Base-by-base conservation (phyloP, 352 stramenopile species). In the Plasmopara viticola region DNA sequence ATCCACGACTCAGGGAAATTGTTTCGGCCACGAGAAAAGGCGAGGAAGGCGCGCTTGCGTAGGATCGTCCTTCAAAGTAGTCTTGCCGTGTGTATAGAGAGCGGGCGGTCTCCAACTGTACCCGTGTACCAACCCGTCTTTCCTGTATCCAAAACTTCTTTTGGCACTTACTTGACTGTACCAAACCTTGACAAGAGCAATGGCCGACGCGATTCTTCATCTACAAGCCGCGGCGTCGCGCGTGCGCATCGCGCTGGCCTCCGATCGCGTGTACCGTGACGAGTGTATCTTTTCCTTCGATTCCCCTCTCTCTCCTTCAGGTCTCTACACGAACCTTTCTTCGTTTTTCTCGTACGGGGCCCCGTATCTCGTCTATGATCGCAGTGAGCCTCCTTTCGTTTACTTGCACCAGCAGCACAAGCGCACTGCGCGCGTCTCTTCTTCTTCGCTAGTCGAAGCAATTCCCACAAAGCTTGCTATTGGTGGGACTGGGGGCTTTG, bases 251-350 rank as follows among this genome's bases (percentile, higher is more conserved):
- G 73, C 82, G 33, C 66, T 66, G 25, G 70, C 68, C 28, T 70
- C 68, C 6, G 76, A 87, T 51, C 73, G 77, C 50, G 96, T 99
- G 38, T 97, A 93, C 64, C 97, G 98, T 51, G 95, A 98, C 42
- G 96, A 99, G 72, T 99, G 96, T 73, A 87, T 95, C 40, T 98
- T 97, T 60, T 98, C 86, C 14, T 99, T 99, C 66, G 89, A 98
- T 65, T 96, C 86, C 41, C 44, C 80, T 38, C 70, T 90, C 17
- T 83, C 74, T 2, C 51, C 68, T 9, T 59, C 66, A 2, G 84
- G 84, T 35, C 51, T 93, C 37, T 95, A 88, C 58, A 96, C 97
- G 40, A 99, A 98, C 62, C 73, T 99, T 46, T 66, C 66, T 12
- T 94, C 90, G 0, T 97, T 98, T 62, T 78, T 96, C 39, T 97